These are phyloP conservation scores for Mycena olivaceomarginata DNA, from an alignment of 768 basidiomycete genomes.

Conservation along the genomic window DNA sequence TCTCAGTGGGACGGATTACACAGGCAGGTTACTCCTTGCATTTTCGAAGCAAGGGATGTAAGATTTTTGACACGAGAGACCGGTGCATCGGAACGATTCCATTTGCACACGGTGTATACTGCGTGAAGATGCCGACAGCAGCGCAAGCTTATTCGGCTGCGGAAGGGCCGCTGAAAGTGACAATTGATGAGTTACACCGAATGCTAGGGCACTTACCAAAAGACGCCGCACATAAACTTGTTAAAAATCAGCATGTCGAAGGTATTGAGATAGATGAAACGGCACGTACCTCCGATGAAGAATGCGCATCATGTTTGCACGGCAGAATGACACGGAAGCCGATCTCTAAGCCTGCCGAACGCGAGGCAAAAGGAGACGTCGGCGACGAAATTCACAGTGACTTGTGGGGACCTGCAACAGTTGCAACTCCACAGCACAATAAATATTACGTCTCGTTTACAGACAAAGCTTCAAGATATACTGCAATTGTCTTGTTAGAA, in stretches of 20 bases:
- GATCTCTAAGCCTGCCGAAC: slow-evolving; percentile 47
- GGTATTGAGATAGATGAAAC: slow-evolving; percentile 50
- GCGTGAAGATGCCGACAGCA: background rate
- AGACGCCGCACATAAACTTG: slow-evolving; percentile 43
- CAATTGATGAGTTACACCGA: slow-evolving; percentile 48
- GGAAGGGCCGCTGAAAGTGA: slow-evolving; percentile 20
- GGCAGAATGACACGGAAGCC: slow-evolving; percentile 52
- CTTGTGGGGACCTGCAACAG: slow-evolving; percentile 58
- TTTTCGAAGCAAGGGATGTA: slow-evolving; percentile 42
- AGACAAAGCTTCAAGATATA: no score
- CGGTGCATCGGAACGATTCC: slow-evolving; percentile 23
- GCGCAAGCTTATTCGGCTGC: background rate
- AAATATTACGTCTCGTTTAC: no score
- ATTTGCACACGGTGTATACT: slow-evolving; percentile 28
- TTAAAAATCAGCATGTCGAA: slow-evolving; percentile 17
- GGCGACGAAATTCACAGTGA: slow-evolving; percentile 55
- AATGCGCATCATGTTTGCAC: slow-evolving; percentile 53
- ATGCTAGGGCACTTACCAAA: slow-evolving; percentile 50
- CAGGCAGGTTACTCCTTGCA: background rate
- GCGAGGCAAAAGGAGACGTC: slow-evolving; percentile 10
- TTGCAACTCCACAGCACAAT: background rate
- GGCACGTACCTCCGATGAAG: slow-evolving; percentile 30
- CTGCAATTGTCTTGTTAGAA: no score
- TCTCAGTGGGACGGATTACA: slow-evolving; percentile 53
- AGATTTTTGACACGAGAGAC: slow-evolving; percentile 38